Base-by-base conservation (phyloP, 305 asterid genomes). In the Fraxinus ornus region DNA sequence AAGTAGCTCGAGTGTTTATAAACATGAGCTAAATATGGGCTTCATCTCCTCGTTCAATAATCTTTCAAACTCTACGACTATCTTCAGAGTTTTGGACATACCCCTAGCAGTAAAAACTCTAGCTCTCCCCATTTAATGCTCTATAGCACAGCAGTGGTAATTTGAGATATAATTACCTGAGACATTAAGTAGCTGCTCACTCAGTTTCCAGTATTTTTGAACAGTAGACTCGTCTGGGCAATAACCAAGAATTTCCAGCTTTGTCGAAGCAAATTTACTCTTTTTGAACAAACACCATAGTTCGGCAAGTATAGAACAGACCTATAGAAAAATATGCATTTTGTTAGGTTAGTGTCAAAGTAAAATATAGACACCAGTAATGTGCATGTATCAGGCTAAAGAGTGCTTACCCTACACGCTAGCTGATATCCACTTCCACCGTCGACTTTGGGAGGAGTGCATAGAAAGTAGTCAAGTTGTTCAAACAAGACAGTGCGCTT, bases 231-330 rank as follows among this genome's bases (percentile, higher is more conserved):
- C 90, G 44, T 91, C 91, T 21, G 98, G 97, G 79, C 84, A 78
- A 86, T 87, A 90, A 84, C 97, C 98, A 73, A 96, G 89, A 35
- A 86, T 82, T 83, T 92, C 97, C 90, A 94, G 87, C 83, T 93
- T 88, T 47, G 98, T 92, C 73, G 86, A 86, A 68, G 88, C 90
- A 89, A 88, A 94, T 84, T 85, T 90, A 75, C 87, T 39, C 89
- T 86, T 91, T 82, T 87, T 93, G 88, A 96, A 96, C 87, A 96
- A 85, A 90, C 91, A 90, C 98, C 99, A 96, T 52, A 84, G 85
- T 86, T 96, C 99, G 39, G 97, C 90, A 84, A 94, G 89, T 83
- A 93, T 89, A 60, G 88, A 89, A 83, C 97, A 92, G 82, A 93
- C 97, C 99, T 96, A 81, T 79, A 78, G 74, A 83, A 86, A 80